Evolutionary conservation across 2,329 filamentous ascomycete species (phyloP).

Genomic region (Aspergillus ruber): DNA sequence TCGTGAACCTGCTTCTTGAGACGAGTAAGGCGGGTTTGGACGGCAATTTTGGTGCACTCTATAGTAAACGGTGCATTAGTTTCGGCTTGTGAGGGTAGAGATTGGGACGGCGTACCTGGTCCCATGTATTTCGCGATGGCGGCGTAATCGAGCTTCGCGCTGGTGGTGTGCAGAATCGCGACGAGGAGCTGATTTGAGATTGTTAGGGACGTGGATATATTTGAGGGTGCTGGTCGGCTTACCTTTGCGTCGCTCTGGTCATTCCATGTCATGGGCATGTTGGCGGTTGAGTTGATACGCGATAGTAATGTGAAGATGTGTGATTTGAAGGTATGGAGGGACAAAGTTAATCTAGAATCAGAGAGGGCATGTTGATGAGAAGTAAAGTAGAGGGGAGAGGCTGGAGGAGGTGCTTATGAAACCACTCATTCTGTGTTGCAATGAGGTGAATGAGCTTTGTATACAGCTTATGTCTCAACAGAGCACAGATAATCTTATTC

Average conservation of each 20-base stretch:
- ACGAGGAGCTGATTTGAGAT: conserved; percentile 14
- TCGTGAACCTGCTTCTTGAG: conserved; percentile 9
- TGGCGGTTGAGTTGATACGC: background rate
- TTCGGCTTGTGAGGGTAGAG: background rate
- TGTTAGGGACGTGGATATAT: background rate
- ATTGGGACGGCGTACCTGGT: conserved; percentile 5
- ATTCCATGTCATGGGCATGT: conserved; percentile 25
- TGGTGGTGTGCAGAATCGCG: conserved; percentile 12
- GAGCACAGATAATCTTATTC: background rate
- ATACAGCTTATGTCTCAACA: background rate
- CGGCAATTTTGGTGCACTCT: conserved; percentile 18
- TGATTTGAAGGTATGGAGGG: background rate
- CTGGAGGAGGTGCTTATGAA: background rate
- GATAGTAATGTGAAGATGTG: background rate
- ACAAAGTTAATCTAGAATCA: too few relatives aligned
- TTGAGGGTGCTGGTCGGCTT: background rate
- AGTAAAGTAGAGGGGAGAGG: too few relatives aligned
- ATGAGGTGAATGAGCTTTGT: background rate
- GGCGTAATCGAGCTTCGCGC: conserved; percentile 12
- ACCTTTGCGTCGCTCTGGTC: conserved; percentile 23
- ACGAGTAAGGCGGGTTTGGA: conserved; percentile 17
- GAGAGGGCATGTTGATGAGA: too few relatives aligned
- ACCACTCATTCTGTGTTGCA: background rate
- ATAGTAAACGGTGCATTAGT: background rate
- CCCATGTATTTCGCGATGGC: conserved; percentile 19